A percentile compares a stretch with the other conserved stretches of the same genome.
phyloP scores from a whole-genome alignment of 73 alveolate genomes.

The Paramecium pentaurelia region DNA sequence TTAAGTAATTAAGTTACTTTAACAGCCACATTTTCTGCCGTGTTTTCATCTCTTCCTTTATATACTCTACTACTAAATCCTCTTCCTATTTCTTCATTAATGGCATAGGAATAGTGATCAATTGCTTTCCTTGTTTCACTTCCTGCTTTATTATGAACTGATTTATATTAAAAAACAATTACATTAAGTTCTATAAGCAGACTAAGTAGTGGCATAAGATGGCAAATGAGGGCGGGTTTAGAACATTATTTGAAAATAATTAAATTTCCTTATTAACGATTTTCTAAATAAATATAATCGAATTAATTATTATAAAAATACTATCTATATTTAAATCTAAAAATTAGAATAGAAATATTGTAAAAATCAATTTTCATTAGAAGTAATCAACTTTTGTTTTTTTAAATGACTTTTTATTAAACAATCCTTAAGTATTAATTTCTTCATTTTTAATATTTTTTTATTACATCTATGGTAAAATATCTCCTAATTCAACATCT shows the following conservation, averaged over 20 bases:
- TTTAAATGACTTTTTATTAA: not conserved
- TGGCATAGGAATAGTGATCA: conserved; percentile 48
- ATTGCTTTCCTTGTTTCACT: conserved; percentile 57
- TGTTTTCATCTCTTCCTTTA: conserved; percentile 54
- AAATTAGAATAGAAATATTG: not conserved
- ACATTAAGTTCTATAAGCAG: not conserved
- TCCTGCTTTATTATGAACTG: not conserved
- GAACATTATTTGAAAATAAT: not conserved
- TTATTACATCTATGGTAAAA: not conserved
- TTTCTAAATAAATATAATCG: not conserved
- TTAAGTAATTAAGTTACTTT: not conserved
- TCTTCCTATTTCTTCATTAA: conserved; percentile 56
- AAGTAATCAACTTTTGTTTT: not conserved
- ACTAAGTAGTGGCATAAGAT: not conserved
- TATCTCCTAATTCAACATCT: not conserved
- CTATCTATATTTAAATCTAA: not conserved
- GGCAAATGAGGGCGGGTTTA: not conserved
- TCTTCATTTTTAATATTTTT: not conserved
- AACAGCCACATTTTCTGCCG: conserved; percentile 50
- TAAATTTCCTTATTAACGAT: not conserved
- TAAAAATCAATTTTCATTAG: not conserved
- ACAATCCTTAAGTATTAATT: not conserved
- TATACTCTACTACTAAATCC: conserved; percentile 49
- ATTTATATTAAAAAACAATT: not conserved
- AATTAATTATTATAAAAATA: not conserved